Evolutionary conservation across 176 grass and related monocot genomes (phyloP), one percentile per base, ranked within the genome.

Genomic region (Rhynchospora tenuis): DNA sequence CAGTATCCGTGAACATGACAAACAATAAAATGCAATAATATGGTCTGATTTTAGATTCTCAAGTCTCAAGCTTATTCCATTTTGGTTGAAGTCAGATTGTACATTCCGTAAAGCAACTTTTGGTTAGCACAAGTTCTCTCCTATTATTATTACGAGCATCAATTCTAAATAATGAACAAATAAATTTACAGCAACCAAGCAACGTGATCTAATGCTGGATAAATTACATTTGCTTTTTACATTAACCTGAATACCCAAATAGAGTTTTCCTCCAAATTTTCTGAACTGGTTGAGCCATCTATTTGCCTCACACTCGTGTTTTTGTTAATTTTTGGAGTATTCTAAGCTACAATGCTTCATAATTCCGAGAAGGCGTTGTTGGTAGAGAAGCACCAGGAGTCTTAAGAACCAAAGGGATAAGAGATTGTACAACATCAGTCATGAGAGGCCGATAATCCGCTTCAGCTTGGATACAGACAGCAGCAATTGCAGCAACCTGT

Each of bases 381-480:
- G 80, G 61, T 54, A 82, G 22, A 51, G 80, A 82, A 54, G 19
- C 23, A 19, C 60, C 60, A 11, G 80, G 80, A 0, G 80, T 82
- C 67, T 33, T 82, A 82, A 82, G 59, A 47, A 93, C 91, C 77
- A 99, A 89, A 59, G 96, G 96, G 83, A 99, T 92, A 71, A 99
- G 88, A 54, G 96, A 99, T 80, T 99, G 96, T 87, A 95, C 93
- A 57, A 99, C 88, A 45, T 99, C 96, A 44, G 93, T 95, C 96
- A 99, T 99, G n/a, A 99, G 85, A 43, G 93, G 96, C 85, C 96
- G 86, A 87, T 99, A 99, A 50, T 99, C 96, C 11, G 88, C 91
- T 86, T 99, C 94, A 14, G 96, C 73, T 80, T 99, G 96, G 24
- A 99, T 27, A 64, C 96, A 99, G 79, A 99, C 92, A 61, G 96